Percentiles rank a stretch among this genome's conserved stretches.
phyloP scores from a whole-genome alignment of 2,329 filamentous ascomycete species.

The Pleurostoma richardsiae region DNA sequence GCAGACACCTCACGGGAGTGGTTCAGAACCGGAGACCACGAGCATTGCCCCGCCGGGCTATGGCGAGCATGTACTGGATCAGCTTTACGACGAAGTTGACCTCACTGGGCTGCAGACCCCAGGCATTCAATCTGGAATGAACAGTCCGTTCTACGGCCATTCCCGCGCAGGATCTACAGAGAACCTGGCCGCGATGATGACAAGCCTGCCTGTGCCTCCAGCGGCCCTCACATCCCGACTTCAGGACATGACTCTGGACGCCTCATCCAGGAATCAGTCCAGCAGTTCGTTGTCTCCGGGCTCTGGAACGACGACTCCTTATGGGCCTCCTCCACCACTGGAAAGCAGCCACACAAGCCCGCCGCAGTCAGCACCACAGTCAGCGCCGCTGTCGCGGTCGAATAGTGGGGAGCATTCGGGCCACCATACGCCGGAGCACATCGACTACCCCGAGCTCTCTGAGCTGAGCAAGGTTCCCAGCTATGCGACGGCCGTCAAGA shows the following conservation, averaged over 20 bases:
- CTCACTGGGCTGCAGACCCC: conserved; percentile 77
- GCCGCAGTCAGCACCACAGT: conserved; percentile 36
- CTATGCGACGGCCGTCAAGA: conserved; percentile 68
- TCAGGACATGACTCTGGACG: conserved; percentile 60
- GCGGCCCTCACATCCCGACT: conserved; percentile 59
- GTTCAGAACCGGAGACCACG: conserved; percentile 47
- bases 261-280: conserved; percentile 38
- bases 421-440: conserved; percentile 50
- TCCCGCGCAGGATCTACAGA: conserved; percentile 76
- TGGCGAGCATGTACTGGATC: conserved; percentile 82
- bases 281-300: conserved; percentile 37
- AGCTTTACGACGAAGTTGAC: conserved; percentile 85
- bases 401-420: conserved; percentile 49
- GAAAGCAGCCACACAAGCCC: conserved; percentile 32
- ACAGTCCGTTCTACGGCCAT: conserved; percentile 70
- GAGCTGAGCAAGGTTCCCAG: conserved; percentile 71
- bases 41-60: conserved; percentile 86
- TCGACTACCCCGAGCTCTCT: conserved; percentile 54
- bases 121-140: conserved; percentile 64
- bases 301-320: conserved; percentile 36
- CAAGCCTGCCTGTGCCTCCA: conserved; percentile 39
- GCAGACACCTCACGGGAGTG: conserved; percentile 47
- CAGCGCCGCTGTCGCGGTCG: conserved; percentile 44
- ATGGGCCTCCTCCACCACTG: conserved; percentile 26
- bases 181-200: conserved; percentile 62